phyloP scores from a whole-genome alignment of 176 grass and related monocot species.

The Stipa capillata region DNA sequence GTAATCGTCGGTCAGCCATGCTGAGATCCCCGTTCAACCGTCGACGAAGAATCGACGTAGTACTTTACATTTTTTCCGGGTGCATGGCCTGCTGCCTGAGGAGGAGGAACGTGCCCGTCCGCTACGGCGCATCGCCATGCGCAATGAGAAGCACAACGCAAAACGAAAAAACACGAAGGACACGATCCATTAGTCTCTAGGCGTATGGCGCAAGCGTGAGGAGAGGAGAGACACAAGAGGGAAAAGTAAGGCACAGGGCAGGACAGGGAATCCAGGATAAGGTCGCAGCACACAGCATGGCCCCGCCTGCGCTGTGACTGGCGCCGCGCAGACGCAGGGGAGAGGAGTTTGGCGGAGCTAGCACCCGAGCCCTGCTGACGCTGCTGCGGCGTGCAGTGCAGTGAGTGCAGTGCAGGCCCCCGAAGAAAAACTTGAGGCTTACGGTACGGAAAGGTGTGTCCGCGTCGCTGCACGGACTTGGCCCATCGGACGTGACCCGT shows the following conservation, averaged over 20 bases:
- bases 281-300: not conserved
- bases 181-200: too few species aligned
- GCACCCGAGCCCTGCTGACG: not conserved
- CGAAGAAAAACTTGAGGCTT: not conserved
- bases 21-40: too few species aligned
- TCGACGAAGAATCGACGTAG: too few species aligned
- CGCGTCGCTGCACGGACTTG: constrained; percentile 28
- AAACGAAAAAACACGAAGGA: too few species aligned
- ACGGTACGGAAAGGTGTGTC: constrained; percentile 8
- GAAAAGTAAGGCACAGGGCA: not conserved
- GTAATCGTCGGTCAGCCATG: too few species aligned
- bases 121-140: too few species aligned
- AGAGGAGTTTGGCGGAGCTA: not conserved
- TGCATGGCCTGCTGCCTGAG: too few species aligned
- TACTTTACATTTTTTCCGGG: too few species aligned
- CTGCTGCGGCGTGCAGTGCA: not conserved
- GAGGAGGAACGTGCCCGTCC: too few species aligned
- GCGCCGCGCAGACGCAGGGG: too few species aligned
- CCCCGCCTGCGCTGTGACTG: not conserved
- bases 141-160: too few species aligned
- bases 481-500: not conserved
- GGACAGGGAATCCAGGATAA: constrained; percentile 6
- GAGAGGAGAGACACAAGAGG: not conserved
- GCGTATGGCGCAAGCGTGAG: not conserved
- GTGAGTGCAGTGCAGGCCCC: too few species aligned